These are phyloP conservation scores for Fusarium pseudoanthophilum DNA, from an alignment of 2,329 filamentous ascomycete genomes.

Conservation along the genomic window DNA sequence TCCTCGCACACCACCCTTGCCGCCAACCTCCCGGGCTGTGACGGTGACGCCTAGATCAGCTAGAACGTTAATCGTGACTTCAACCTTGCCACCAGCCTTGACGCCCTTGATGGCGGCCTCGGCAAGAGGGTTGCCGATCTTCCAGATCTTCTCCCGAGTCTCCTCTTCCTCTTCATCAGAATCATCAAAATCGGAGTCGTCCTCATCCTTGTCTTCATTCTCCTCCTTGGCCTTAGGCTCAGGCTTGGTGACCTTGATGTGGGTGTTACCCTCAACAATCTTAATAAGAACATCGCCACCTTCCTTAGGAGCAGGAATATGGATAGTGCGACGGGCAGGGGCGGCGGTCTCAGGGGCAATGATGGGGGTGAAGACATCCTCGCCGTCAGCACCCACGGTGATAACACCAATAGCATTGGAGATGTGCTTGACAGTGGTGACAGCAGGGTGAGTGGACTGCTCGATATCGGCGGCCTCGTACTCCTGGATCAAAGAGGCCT, in stretches of 20 bases:
- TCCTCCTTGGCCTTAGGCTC: slow-evolving; percentile 77
- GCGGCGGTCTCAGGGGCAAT: slow-evolving; percentile 88
- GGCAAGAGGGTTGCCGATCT: slow-evolving; percentile 82
- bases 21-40: slow-evolving; percentile 85
- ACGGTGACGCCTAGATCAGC: slow-evolving; percentile 83
- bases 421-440: slow-evolving; percentile 93
- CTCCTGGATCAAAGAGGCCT: slow-evolving; percentile 92
- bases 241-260: slow-evolving; percentile 93
- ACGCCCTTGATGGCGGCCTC: slow-evolving; percentile 86
- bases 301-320: slow-evolving; percentile 78
- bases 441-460: slow-evolving; percentile 93
- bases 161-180: slow-evolving; percentile 85
- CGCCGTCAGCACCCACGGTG: slow-evolving; percentile 66
- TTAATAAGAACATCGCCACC: slow-evolving; percentile 91
- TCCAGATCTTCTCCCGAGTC: slow-evolving; percentile 90
- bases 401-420: slow-evolving; percentile 89
- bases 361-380: slow-evolving; percentile 81
- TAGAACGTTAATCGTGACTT: slow-evolving; percentile 90
- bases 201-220: slow-evolving; percentile 73
- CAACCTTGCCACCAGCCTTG: slow-evolving; percentile 90
- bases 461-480: slow-evolving; percentile 95
- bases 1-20: slow-evolving; percentile 84
- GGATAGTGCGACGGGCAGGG: slow-evolving; percentile 85
- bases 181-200: slow-evolving; percentile 68
- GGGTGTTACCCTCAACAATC: slow-evolving; percentile 86